Conservation (phyloP, 208 protist genomes). For the Leishmania aethiopica region DNA sequence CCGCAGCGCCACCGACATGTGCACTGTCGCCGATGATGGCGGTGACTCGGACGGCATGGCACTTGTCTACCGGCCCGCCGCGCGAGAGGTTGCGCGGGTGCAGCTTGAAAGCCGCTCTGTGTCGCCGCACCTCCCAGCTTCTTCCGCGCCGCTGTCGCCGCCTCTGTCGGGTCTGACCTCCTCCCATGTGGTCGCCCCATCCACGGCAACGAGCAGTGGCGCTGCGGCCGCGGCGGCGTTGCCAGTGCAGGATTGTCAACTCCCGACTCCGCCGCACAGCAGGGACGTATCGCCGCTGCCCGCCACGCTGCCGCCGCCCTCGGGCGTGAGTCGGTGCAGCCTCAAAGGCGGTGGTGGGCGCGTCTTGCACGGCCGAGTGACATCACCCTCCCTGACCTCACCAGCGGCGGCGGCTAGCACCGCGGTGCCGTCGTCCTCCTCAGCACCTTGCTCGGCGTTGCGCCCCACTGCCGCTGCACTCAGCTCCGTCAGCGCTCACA, state of each 20-base stretch:
- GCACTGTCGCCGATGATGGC: neutral
- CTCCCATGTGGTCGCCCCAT: neutral
- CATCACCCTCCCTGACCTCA: neutral
- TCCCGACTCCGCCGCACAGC: slow-evolving; percentile 1
- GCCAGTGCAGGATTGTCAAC: neutral
- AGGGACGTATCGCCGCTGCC: slow-evolving; percentile 7
- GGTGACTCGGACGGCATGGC: neutral
- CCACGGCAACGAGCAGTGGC: neutral
- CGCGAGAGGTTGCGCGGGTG: slow-evolving; percentile 7
- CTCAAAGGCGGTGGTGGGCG: neutral
- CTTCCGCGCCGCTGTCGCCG: neutral
- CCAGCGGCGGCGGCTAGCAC: neutral
- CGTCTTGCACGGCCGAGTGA: neutral
- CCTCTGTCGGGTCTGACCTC: neutral
- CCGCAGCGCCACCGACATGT: neutral
- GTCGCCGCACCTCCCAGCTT: neutral
- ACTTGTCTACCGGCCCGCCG: slow-evolving; percentile 8
- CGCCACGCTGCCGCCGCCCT: neutral
- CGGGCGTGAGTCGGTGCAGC: neutral
- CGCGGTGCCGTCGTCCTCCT: neutral
- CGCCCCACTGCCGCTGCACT: slow-evolving; percentile 41
- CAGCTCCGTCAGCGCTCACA: slow-evolving; percentile 38
- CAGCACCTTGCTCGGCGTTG: slow-evolving; percentile 18
- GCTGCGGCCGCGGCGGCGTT: neutral
- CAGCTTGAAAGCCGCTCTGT: neutral